These are phyloP conservation scores for Syncephalastrum sp. DNA, from an alignment of 371 early-diverging fungal genomes.

Conservation along the genomic window DNA sequence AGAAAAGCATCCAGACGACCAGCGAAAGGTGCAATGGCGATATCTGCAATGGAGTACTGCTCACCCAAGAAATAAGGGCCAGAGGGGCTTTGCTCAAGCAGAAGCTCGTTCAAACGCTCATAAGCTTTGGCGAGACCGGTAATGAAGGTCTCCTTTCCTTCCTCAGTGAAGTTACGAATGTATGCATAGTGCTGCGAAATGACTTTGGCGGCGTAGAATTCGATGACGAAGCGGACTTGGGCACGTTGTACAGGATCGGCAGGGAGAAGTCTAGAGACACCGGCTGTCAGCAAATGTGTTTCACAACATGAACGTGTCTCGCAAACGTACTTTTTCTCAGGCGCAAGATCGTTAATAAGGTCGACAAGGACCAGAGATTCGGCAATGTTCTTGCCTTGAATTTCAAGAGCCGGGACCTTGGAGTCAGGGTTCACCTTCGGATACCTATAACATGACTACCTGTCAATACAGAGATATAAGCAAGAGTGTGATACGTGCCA, in stretches of 20 bases:
- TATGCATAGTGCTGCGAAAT: conserved; percentile 25
- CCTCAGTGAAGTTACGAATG: conserved; percentile 23
- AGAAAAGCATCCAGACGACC: conserved; percentile 24
- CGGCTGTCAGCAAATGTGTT: background rate
- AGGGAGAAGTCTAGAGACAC: conserved; percentile 31
- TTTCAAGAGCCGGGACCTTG: conserved; percentile 51
- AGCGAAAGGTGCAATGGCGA: conserved; percentile 53
- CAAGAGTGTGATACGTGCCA: conserved; percentile 31
- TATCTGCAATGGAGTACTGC: conserved; percentile 60
- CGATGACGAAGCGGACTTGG: conserved; percentile 55
- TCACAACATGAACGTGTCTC: background rate
- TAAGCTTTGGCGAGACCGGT: background rate
- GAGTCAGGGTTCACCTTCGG: conserved; percentile 47
- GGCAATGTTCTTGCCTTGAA: conserved; percentile 38
- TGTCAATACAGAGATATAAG: conserved; percentile 2
- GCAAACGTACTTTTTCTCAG: conserved; percentile 42
- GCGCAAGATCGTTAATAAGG: conserved; percentile 46
- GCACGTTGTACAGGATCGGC: conserved; percentile 47
- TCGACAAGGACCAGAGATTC: conserved; percentile 56
- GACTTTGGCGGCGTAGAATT: conserved; percentile 45
- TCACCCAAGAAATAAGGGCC: conserved; percentile 67
- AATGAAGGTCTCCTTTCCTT: conserved; percentile 18
- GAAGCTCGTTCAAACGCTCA: conserved; percentile 35
- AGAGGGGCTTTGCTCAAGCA: conserved; percentile 39
- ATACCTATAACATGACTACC: conserved; percentile 25